Evolutionary conservation across 768 basidiomycete species (phyloP).

Genomic region (Tricholomella constricta): DNA sequence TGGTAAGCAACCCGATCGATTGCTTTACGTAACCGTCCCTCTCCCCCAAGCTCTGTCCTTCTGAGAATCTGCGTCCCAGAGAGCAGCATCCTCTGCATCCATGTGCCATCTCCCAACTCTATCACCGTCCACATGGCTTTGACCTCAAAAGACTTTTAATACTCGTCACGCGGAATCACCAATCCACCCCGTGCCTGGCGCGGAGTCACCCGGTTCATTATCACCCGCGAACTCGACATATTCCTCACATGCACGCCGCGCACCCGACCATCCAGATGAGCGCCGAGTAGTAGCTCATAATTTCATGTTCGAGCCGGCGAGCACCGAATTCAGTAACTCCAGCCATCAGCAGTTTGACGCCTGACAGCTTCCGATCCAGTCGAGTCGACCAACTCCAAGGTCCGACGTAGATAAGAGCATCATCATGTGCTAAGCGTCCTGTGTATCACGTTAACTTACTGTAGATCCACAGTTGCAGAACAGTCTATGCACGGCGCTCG

Average conservation of each 20-base stretch:
- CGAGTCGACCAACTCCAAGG: background rate
- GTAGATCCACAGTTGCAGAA: background rate
- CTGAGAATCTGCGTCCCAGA: background rate
- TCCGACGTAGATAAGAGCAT: background rate
- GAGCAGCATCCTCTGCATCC: background rate
- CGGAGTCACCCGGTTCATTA: background rate
- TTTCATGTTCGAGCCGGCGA: background rate
- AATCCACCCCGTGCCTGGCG: background rate
- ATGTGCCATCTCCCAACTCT: background rate
- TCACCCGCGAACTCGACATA: background rate
- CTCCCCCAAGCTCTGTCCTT: background rate
- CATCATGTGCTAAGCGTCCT: slow-evolving; percentile 1
- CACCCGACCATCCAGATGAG: background rate
- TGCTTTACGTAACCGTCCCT: background rate
- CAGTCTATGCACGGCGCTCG: background rate
- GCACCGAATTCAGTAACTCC: background rate
- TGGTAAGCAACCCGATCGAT: slow-evolving; percentile 1
- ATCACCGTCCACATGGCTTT: slow-evolving; percentile 2
- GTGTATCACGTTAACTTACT: background rate
- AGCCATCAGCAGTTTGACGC: slow-evolving; percentile 14
- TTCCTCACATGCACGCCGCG: background rate
- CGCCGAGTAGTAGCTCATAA: background rate
- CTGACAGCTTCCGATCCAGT: slow-evolving; percentile 15
- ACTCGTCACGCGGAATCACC: background rate
- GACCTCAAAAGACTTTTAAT: background rate